Evolutionary conservation across 805 yeast species (phyloP), one percentile per base, ranked within the genome.

Genomic region (Brettanomyces sp.): DNA sequence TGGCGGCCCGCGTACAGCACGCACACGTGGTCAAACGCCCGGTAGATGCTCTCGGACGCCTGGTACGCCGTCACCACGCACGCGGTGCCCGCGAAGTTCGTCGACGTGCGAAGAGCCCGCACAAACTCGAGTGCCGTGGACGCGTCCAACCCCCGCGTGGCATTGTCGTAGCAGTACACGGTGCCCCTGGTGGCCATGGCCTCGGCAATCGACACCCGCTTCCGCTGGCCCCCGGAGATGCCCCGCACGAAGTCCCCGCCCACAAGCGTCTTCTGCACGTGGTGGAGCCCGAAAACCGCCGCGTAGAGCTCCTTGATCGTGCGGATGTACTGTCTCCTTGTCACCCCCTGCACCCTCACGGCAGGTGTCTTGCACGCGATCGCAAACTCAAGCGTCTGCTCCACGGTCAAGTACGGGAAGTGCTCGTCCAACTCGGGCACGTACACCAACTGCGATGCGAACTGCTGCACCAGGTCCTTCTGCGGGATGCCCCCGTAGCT

Each of bases 171-270:
- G 49, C 82, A 76, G 53, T 70, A 77, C 25, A 77, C 65, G 5
- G 76, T 67, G 4, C 74, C 79, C 45, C 74, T 68, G 57, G 73
- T 67, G 33, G 75, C 69, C 52, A 74, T 69, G 4, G 75, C 82
- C 59, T 79, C 85, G 3, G 80, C 84, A 52, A 79, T 72, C 6
- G 83, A 77, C 21, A 79, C 84, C 64, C 85, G 75, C 65, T 80
- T 79, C 54, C 85, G 66, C 63, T 79, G 84, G 63, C 85, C 85
- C 56, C 85, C 85, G 35, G 83, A 77, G 41, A 79, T 79, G 61
- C 85, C 85, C 60, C 83, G 69, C 9, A 80, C 76, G 45, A 72
- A 74, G 56, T 79, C 84, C 52, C 75, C 72, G 57, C 85, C 85
- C 44, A 80, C 84, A 43, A 76, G 70, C 28, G 85, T 79, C 52